Base-by-base conservation (phyloP, 2,329 filamentous ascomycete species). In the Exophiala lecanii-corni region DNA sequence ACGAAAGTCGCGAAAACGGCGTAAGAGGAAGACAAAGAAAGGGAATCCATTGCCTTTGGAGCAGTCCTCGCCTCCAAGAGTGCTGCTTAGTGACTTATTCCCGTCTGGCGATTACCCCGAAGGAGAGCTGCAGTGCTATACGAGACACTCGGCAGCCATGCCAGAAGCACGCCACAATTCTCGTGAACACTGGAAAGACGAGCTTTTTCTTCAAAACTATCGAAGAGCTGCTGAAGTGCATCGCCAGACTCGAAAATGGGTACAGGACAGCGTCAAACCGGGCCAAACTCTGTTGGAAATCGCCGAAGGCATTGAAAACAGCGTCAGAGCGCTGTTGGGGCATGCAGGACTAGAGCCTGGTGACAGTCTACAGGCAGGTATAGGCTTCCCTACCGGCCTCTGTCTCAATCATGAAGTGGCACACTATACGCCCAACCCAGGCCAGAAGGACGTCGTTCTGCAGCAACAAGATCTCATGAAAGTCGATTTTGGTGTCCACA, bases 401-500 rank as follows among this genome's bases (percentile, higher is more conserved):
- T 71, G 66, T 44, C 54, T 78, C 41, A 77, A 79, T 50, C 67
- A 78, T 50, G 63, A 67, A 31, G 74, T 69, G 10, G 75, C 75
- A 5, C 75, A 79, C 58, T 79, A 67, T 55, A 77, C 74, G 1
- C 75, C 75, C 5, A 79, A 77, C 53, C 70, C 75, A 1, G 73
- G 75, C 2, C 67, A 75, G 58, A 82, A 80, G 63, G 86, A 88
- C 62, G 76, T 84, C 56, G 66, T 89, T 23, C 69, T 92, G 45
- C 71, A 84, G 59, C 63, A 82, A 49, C 75, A 79, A 49, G 86
- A 94, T 60, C 85, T 94, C 25, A 76, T 91, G 75, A 89, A 87
- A 64, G 81, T 89, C 5, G 85, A 91, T 58, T 86, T 89, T 57
- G 85, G 86, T 36, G 85, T 89, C 20, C 86, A 91, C 61, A 75